Evolutionary conservation across 2,329 filamentous ascomycete genomes (phyloP), one percentile per base, ranked within the genome.

Genomic region (Fusarium floridanum): DNA sequence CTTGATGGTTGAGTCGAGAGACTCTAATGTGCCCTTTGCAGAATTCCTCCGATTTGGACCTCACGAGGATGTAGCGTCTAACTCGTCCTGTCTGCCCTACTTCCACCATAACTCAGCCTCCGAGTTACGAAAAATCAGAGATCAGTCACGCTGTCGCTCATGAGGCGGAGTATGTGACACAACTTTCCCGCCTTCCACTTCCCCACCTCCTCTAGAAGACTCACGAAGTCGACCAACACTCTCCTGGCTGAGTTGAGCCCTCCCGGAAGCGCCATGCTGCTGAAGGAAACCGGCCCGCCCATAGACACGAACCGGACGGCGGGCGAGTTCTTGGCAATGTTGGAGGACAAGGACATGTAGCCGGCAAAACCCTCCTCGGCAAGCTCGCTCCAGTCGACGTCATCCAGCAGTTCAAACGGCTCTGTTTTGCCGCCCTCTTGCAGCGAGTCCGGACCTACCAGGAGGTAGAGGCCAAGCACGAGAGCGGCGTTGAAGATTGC

Each of bases 101-200:
- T 11, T 41, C 37, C 37, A 41, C 17, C 37, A 41, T 20, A 41
- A 41, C 37, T 41, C 37, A 41, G 9, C 37, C 37, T 41, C 17
- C 9, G 17, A 41, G 17, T 41, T 41, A 2, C 37, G 37, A 41
- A 41, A 41, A 41, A n/a, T 41, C 37, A 41, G 37, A 65, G 36
- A 11, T 70, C 67, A 2, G 59, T 24, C 45, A 70, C 14, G 7
- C 45, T 55, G 39, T 71, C 69, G 22, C 67, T 71, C 69, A 71
- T 70, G 24, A 70, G 53, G 5, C 48, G 32, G 6, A 71, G 34
- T 37, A 71, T 64, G 41, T 66, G 62, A 36, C 69, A 55, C 2
- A 71, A 17, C 8, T 57, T 43, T 17, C 34, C 41, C n/a, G 39
- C 24, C 20, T 71, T 70, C 67, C 69, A 70, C 22, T 63, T 71